phyloP scores from a whole-genome alignment of 2,329 filamentous ascomycete genomes.

The Hymenoscyphus linearis region DNA sequence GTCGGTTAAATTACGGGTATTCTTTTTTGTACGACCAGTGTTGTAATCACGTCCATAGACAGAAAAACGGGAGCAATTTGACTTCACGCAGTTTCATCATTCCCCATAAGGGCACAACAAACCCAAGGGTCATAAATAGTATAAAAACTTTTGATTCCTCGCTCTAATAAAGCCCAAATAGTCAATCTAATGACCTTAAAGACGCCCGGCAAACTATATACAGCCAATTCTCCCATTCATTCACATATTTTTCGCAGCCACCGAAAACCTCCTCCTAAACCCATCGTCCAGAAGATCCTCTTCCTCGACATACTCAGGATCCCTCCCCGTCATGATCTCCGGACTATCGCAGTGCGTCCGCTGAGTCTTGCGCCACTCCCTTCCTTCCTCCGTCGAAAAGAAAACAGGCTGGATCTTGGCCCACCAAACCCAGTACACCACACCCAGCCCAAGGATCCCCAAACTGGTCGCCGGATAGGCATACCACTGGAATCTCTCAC shows the following conservation, averaged over 20 bases:
- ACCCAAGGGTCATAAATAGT: no score
- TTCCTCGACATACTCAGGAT: background rate
- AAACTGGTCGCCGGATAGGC: slow-evolving; percentile 35
- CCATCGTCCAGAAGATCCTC: background rate
- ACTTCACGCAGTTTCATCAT: no score
- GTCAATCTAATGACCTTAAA: no score
- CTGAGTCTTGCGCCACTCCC: slow-evolving; percentile 6
- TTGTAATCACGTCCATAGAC: no score
- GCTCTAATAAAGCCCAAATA: no score
- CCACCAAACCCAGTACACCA: slow-evolving; percentile 37
- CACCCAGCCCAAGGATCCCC: slow-evolving; percentile 32
- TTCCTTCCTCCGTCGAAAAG: background rate
- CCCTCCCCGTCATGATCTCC: slow-evolving; percentile 8
- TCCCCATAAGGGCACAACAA: no score
- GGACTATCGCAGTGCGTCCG: slow-evolving; percentile 6
- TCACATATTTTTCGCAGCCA: background rate
- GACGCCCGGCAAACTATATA: no score
- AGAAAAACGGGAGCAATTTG: no score
- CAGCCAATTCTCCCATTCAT: background rate
- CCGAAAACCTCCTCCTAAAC: slow-evolving; percentile 13
- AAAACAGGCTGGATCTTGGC: slow-evolving; percentile 12
- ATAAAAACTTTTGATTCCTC: no score
- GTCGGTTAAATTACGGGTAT: no score
- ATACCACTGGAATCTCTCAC: slow-evolving; percentile 32
- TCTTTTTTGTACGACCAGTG: no score